Percentiles rank a stretch among this genome's conserved stretches.
phyloP scores from a whole-genome alignment of 208 protist species.

The Leishmania mexicana region DNA sequence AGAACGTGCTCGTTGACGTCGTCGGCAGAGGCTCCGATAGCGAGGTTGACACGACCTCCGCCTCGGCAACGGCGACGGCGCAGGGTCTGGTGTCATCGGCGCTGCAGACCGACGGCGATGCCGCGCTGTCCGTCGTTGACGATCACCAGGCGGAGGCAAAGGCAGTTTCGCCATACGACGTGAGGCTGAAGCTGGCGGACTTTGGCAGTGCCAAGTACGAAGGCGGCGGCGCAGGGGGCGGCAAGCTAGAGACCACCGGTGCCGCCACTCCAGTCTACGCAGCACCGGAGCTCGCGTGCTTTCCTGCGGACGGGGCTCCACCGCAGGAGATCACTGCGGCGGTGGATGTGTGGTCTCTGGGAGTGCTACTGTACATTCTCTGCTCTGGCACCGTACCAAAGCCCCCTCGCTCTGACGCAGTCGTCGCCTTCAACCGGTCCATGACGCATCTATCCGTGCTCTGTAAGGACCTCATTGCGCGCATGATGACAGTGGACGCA shows the following conservation, averaged over 20 bases:
- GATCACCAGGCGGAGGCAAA: conserved; percentile 47
- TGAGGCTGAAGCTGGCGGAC: conserved; percentile 72
- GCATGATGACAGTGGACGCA: conserved; percentile 48
- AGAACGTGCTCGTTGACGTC: conserved; percentile 92
- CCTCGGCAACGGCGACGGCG: neutral
- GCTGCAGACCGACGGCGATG: neutral
- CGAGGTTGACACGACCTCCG: neutral
- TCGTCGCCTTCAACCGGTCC: conserved; percentile 32
- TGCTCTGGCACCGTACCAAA: conserved; percentile 67
- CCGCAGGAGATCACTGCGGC: conserved; percentile 22
- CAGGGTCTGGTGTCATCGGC: neutral
- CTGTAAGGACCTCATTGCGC: conserved; percentile 46
- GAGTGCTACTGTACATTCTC: conserved; percentile 77
- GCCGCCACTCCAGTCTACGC: conserved; percentile 65
- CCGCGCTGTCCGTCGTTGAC: conserved; percentile 35
- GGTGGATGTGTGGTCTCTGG: conserved; percentile 78
- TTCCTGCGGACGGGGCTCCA: neutral
- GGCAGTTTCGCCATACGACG: conserved; percentile 41
- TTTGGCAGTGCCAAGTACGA: conserved; percentile 79
- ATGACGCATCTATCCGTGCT: conserved; percentile 37
- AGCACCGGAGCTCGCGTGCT: conserved; percentile 56
- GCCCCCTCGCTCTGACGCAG: conserved; percentile 10
- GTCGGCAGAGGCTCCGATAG: neutral
- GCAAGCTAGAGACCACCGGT: conserved; percentile 12
- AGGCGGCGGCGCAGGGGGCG: conserved; percentile 20